Conservation (phyloP, 176 grass and related monocot species). For the Carex myosuroides region DNA sequence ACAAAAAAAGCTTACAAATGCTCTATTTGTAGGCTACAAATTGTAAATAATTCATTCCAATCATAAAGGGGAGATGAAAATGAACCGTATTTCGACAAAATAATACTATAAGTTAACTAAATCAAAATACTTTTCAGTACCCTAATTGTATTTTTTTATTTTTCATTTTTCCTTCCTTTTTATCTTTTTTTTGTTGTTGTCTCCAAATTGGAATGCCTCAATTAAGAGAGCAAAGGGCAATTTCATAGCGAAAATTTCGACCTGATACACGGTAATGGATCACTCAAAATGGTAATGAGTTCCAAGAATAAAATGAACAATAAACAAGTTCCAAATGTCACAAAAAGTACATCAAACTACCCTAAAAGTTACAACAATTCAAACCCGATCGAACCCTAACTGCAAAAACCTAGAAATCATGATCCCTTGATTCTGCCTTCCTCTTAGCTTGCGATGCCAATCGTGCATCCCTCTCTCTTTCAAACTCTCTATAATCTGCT, state of each 20-base stretch:
- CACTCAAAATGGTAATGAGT: not conserved
- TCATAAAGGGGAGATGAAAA: too few relatives aligned
- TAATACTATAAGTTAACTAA: not conserved
- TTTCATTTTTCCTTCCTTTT: not conserved
- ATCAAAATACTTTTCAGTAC: not conserved
- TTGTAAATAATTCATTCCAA: too few relatives aligned
- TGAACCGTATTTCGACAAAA: not conserved
- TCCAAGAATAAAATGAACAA: not conserved
- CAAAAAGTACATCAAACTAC: slow-evolving; percentile 1
- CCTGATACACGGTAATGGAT: not conserved
- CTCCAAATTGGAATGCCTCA: not conserved
- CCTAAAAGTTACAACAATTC: not conserved
- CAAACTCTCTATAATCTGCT: slow-evolving; percentile 80
- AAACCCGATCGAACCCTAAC: not conserved
- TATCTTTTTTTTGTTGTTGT: not conserved
- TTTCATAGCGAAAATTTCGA: not conserved
- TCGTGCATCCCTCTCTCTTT: slow-evolving; percentile 80
- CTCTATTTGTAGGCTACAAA: too few relatives aligned
- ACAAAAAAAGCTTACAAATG: too few relatives aligned
- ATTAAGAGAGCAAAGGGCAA: not conserved
- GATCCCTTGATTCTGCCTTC: slow-evolving; percentile 44
- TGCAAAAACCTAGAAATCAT: slow-evolving; percentile 34
- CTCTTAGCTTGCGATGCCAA: slow-evolving; percentile 69
- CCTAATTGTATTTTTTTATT: too few relatives aligned
- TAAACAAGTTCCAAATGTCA: slow-evolving; percentile 6